Percentiles rank a stretch among this genome's conserved stretches.
phyloP scores from a whole-genome alignment of 2,329 filamentous ascomycete species.

The Cercospora zeina region DNA sequence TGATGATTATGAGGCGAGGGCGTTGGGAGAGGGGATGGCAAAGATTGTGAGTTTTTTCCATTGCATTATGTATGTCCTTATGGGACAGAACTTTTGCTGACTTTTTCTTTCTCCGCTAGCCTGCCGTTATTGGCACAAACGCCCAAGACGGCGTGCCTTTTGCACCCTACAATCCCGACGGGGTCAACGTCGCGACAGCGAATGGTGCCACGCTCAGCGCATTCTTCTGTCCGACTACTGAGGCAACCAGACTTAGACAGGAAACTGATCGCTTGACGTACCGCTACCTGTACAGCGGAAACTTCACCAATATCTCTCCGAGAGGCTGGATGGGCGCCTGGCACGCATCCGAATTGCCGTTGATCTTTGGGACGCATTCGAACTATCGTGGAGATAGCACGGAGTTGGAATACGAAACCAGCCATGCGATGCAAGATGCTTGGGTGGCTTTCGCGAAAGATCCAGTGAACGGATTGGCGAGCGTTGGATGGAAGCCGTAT shows the following conservation, averaged over 20 bases:
- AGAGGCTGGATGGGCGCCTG: slow-evolving; percentile 48
- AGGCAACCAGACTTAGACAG: slow-evolving; percentile 37
- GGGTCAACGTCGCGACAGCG: slow-evolving; percentile 30
- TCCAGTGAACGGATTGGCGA: slow-evolving; percentile 36
- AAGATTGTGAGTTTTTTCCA: slow-evolving; percentile 31
- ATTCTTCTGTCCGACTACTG: slow-evolving; percentile 38
- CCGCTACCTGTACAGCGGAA: slow-evolving; percentile 46
- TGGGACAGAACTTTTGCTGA: not conserved
- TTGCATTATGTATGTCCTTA: not conserved
- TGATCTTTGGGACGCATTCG: slow-evolving; percentile 46
- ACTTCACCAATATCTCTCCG: slow-evolving; percentile 47
- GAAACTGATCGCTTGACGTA: slow-evolving; percentile 40
- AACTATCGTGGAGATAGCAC: slow-evolving; percentile 33
- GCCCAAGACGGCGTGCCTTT: slow-evolving; percentile 43
- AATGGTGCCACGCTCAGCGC: slow-evolving; percentile 20
- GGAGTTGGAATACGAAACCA: slow-evolving; percentile 35
- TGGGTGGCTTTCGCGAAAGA: slow-evolving; percentile 43
- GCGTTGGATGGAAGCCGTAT: slow-evolving; percentile 29
- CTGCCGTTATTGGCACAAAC: slow-evolving; percentile 44
- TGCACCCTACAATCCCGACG: slow-evolving; percentile 39
- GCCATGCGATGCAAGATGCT: slow-evolving; percentile 38
- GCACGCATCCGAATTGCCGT: slow-evolving; percentile 44
- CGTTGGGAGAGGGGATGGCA: slow-evolving; percentile 40
- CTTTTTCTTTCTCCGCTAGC: slow-evolving; percentile 9
- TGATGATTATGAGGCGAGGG: slow-evolving; percentile 31